Evolutionary conservation across 176 grass and related monocot genomes (phyloP), one percentile per base, ranked within the genome.

Genomic region (Cocos nucifera): DNA sequence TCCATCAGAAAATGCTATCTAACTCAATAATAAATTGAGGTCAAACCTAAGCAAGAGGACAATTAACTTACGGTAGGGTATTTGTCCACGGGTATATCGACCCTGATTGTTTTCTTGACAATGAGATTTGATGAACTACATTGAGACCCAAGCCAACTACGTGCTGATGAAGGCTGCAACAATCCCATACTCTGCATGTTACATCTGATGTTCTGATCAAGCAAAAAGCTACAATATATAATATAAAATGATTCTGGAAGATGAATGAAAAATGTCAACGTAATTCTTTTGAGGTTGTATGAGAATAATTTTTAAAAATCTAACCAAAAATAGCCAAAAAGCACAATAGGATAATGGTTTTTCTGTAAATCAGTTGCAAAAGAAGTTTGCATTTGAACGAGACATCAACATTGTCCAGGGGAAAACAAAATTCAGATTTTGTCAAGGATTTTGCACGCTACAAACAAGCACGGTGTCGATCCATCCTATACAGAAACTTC

Each of bases 81-180:
- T 75, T 88, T 77, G 29, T 88, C 92, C 53, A 91, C 78, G 26
- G 92, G 92, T 59, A 97, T 91, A 58, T 91, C 92, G 56, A 97
- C 87, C 78, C 76, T 97, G 54, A 97, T 88, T 57, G 84, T 85
- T 88, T 97, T 97, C 78, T 97, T 97, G 23, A 91, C 80, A 80
- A 97, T 77, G 48, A 91, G 58, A 77, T 87, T 87, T 71, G 92
- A 85, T 1, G 87, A 85, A 70, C 83, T 85, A 61, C 92, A 69
- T 80, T 97, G 78, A 50, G 87, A 90, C 23, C 87, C 87, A 49
- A 87, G 69, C 92, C 87, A 97, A n/a, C 77, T 80, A 85, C 79
- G 83, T 80, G 75, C 78, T 79, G 84, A 79, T 78, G 92, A 87
- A 75, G 84, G 75, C 83, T 97, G 83, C 75, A 83, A 75, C 58